Conservation (phyloP, 2,329 filamentous ascomycete genomes). For the Gaeumannomyces sp. region DNA sequence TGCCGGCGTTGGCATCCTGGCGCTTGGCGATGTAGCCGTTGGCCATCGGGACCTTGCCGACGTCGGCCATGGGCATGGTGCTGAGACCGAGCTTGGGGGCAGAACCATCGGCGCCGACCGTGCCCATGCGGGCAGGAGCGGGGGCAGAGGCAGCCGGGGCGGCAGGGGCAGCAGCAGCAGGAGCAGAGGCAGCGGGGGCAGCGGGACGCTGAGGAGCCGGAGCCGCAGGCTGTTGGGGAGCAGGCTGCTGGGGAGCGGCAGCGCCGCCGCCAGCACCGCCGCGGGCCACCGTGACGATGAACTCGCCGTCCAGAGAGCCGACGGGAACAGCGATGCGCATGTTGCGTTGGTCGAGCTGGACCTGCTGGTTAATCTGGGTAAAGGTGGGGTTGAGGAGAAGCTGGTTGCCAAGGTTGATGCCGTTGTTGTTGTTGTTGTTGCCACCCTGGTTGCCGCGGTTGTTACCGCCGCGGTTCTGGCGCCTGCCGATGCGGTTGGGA, state of each 20-base stretch:
- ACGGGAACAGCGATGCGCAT: conserved; percentile 9
- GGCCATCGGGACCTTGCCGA: conserved; percentile 2
- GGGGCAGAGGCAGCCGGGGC: background rate
- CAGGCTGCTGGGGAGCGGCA: background rate
- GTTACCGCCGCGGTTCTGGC: background rate
- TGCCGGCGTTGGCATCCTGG: background rate
- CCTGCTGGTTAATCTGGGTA: conserved; percentile 1
- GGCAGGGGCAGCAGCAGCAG: background rate
- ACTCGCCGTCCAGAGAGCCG: conserved; percentile 7
- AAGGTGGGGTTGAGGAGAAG: conserved; percentile 7
- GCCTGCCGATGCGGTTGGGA: background rate
- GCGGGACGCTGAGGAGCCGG: background rate
- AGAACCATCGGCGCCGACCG: background rate
- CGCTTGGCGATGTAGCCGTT: background rate
- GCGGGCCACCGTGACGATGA: conserved; percentile 3
- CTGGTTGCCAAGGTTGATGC: conserved; percentile 4
- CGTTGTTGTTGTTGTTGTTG: conserved; percentile 1
- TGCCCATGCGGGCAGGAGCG: background rate
- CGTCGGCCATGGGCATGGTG: background rate
- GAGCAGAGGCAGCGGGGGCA: background rate
- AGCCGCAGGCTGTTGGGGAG: background rate
- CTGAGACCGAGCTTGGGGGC: background rate
- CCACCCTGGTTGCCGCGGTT: background rate
- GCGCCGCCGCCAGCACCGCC: background rate
- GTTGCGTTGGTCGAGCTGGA: conserved; percentile 1